Conservation (phyloP, 129 eudicot genomes). For the Flaveria linearis region DNA sequence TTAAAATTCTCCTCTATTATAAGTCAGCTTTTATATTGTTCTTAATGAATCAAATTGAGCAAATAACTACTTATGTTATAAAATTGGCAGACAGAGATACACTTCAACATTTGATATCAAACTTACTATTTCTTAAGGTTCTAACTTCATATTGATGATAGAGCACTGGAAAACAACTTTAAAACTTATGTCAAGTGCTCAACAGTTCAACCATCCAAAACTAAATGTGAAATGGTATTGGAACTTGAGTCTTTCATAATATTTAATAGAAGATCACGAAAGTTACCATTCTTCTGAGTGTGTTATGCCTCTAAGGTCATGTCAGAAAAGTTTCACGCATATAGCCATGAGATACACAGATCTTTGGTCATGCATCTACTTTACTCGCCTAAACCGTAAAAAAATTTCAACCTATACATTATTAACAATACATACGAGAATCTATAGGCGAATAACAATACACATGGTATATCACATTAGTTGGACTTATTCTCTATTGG, state of each 20-base stretch:
- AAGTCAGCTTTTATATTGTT: not conserved
- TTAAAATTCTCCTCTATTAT: not conserved
- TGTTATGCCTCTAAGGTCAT: not conserved
- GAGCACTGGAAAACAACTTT: not conserved
- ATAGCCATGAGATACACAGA: not conserved
- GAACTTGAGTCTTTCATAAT: not conserved
- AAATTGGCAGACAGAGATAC: not conserved
- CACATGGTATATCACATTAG: not conserved
- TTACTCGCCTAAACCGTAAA: not conserved
- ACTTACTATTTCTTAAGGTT: not conserved
- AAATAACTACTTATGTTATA: slow-evolving; percentile 1
- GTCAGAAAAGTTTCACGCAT: not conserved
- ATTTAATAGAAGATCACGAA: not conserved
- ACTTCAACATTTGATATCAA: slow-evolving; percentile 6
- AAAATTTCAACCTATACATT: not conserved
- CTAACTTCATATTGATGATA: slow-evolving; percentile 1
- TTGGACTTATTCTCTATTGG: not conserved
- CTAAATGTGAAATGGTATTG: not conserved
- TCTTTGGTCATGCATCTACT: not conserved
- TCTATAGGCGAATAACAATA: not conserved
- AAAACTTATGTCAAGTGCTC: slow-evolving; percentile 1
- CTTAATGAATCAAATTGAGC: not conserved
- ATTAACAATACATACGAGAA: not conserved
- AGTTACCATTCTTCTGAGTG: not conserved
- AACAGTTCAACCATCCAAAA: not conserved